Conservation (phyloP, 106 monocot species). For the Vanilla planifolia region DNA sequence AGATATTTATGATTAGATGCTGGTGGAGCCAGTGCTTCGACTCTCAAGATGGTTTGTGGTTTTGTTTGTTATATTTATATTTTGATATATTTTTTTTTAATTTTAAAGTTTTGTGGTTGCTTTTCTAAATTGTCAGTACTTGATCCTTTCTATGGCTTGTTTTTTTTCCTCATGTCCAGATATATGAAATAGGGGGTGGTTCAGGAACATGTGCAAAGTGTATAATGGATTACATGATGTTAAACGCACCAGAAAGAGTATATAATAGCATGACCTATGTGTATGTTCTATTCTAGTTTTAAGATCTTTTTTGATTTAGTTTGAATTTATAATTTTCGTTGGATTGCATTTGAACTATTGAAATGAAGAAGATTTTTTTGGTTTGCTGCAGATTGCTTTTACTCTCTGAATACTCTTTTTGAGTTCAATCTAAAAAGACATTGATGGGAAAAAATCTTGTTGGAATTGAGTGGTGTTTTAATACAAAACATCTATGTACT, state of each 20-base stretch:
- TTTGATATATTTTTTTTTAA: neutral
- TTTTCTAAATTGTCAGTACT: too few relatives aligned
- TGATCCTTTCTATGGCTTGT: neutral
- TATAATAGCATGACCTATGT: constrained; percentile 92
- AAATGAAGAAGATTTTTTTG: neutral
- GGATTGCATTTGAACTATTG: neutral
- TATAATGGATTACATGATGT: constrained; percentile 97
- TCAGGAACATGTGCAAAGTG: constrained; percentile 99
- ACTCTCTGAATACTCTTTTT: too few relatives aligned
- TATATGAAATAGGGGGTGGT: constrained; percentile 99
- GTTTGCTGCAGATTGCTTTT: too few relatives aligned
- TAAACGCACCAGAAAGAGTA: constrained; percentile 91
- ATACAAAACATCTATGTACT: too few relatives aligned
- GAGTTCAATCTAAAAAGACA: too few relatives aligned
- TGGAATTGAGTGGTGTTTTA: too few relatives aligned
- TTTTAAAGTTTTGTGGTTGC: too few relatives aligned
- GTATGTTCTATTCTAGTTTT: constrained; percentile 32
- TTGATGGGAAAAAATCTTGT: too few relatives aligned
- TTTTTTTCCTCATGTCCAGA: constrained; percentile 34
- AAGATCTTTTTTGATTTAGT: neutral
- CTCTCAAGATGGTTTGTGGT: too few relatives aligned
- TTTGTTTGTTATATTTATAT: neutral
- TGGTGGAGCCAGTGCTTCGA: too few relatives aligned
- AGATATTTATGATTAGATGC: too few relatives aligned
- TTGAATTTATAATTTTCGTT: neutral